Percentiles rank a stretch among this genome's conserved stretches.
Evolutionary conservation across 2,329 filamentous ascomycete genomes (phyloP).

Genomic region (Hypoxylon rubiginosum): DNA sequence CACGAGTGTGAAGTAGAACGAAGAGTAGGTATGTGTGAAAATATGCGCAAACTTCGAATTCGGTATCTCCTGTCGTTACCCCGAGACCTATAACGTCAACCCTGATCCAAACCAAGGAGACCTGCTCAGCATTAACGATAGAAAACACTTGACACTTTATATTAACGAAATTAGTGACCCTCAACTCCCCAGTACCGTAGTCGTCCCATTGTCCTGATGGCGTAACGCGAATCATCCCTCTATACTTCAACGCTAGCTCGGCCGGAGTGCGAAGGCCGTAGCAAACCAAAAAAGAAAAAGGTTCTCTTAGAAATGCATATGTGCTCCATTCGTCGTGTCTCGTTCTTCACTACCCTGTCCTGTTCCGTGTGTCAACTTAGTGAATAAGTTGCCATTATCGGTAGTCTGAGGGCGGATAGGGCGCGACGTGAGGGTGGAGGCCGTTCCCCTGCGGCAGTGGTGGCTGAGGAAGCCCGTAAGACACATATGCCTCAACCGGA

Average conservation of each 20-base stretch:
- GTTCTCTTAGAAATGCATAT: constrained; percentile 22
- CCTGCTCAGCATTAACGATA: constrained; percentile 17
- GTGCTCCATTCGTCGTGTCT: background rate
- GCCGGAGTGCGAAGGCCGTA: constrained; percentile 5
- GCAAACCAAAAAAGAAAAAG: constrained; percentile 13
- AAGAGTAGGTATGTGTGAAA: background rate
- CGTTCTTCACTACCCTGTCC: background rate
- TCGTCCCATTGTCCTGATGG: background rate
- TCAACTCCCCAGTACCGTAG: constrained; percentile 11
- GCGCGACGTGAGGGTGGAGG: constrained; percentile 33
- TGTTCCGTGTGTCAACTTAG: background rate
- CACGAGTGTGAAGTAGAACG: background rate
- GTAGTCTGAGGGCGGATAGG: constrained; percentile 43
- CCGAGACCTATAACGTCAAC: constrained; percentile 3
- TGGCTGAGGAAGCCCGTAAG: constrained; percentile 39
- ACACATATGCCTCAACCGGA: constrained; percentile 32
- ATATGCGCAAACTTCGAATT: constrained; percentile 8
- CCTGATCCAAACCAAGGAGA: constrained; percentile 18
- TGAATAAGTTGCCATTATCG: constrained; percentile 23
- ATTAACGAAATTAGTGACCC: constrained; percentile 14
- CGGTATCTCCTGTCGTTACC: constrained; percentile 24
- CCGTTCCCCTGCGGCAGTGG: constrained; percentile 30
- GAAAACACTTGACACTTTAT: constrained; percentile 10
- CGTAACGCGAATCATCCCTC: constrained; percentile 27
- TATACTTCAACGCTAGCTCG: constrained; percentile 25